Percentiles rank a stretch among this genome's conserved stretches.
These are phyloP conservation scores for Coemansia linderi DNA, from an alignment of 371 early-diverging fungal genomes.

Conservation along the genomic window DNA sequence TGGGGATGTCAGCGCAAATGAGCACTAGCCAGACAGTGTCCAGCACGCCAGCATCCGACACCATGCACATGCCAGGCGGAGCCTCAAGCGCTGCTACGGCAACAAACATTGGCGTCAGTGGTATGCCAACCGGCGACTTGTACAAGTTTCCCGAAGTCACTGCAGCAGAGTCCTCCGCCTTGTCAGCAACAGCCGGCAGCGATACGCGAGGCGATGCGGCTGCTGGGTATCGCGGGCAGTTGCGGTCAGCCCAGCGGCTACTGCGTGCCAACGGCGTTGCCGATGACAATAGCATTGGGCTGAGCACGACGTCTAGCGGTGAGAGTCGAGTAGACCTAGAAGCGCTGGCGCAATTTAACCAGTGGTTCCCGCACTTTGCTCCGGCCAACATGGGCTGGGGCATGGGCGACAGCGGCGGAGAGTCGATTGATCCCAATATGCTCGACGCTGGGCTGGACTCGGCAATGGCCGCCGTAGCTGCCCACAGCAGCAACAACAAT, in stretches of 20 bases:
- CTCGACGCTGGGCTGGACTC: slow-evolving; percentile 34
- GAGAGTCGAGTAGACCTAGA: slow-evolving; percentile 38
- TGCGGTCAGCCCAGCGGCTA: slow-evolving; percentile 49
- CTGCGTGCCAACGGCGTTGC: slow-evolving; percentile 46
- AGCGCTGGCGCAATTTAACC: slow-evolving; percentile 40
- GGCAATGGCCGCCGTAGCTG: slow-evolving; percentile 13
- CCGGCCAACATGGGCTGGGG: slow-evolving; percentile 28
- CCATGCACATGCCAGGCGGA: neutral
- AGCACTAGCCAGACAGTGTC: slow-evolving; percentile 7
- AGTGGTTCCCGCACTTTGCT: slow-evolving; percentile 48
- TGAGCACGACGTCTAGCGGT: slow-evolving; percentile 33
- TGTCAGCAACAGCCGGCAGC: neutral
- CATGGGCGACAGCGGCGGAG: slow-evolving; percentile 3
- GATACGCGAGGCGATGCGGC: slow-evolving; percentile 3
- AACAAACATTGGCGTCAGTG: neutral
- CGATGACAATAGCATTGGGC: slow-evolving; percentile 49
- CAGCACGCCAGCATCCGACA: slow-evolving; percentile 11
- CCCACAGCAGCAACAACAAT: neutral
- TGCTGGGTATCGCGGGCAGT: slow-evolving; percentile 24
- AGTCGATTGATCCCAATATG: slow-evolving; percentile 53
- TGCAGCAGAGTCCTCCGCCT: neutral
- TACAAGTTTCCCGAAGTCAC: slow-evolving; percentile 13
- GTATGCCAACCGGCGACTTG: neutral
- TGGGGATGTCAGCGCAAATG: slow-evolving; percentile 28
- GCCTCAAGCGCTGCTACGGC: slow-evolving; percentile 3